A percentile compares a stretch with the other conserved stretches of the same genome.
These are phyloP conservation scores for Boletus rufocinnamomeus DNA, from an alignment of 768 basidiomycete genomes.

Conservation along the genomic window DNA sequence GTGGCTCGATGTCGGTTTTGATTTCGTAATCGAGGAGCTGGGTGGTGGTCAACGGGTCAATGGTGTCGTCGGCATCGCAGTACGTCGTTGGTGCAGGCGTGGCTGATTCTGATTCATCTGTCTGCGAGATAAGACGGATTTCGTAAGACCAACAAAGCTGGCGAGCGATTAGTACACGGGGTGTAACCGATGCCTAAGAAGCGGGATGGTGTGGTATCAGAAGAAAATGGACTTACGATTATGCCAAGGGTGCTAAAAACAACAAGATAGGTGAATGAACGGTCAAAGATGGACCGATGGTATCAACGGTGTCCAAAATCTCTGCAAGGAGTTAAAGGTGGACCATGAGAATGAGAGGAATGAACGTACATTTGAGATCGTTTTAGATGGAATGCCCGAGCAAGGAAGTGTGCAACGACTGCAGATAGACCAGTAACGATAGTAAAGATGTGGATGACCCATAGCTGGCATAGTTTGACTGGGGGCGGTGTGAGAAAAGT, in stretches of 20 bases:
- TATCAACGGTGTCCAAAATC: slow-evolving; percentile 79
- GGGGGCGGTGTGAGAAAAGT: not conserved
- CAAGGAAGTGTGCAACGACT: slow-evolving; percentile 61
- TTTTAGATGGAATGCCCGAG: slow-evolving; percentile 37
- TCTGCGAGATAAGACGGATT: slow-evolving; percentile 72
- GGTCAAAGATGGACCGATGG: slow-evolving; percentile 54
- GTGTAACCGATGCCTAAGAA: not conserved
- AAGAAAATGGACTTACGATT: slow-evolving; percentile 61
- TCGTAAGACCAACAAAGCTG: slow-evolving; percentile 94
- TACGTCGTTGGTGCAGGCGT: slow-evolving; percentile 2
- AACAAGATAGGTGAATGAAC: slow-evolving; percentile 87
- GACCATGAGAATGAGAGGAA: too few relatives aligned
- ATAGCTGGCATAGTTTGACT: slow-evolving; percentile 80
- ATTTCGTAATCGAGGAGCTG: slow-evolving; percentile 14
- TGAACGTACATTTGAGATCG: too few relatives aligned
- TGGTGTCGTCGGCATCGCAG: slow-evolving; percentile 9
- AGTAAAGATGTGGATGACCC: slow-evolving; percentile 80
- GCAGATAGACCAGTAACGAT: slow-evolving; percentile 76
- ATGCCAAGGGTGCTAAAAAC: slow-evolving; percentile 94
- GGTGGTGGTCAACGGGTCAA: not conserved
- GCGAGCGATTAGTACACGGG: not conserved
- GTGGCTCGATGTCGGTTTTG: not conserved
- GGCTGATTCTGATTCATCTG: slow-evolving; percentile 12
- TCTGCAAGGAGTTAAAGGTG: slow-evolving; percentile 35
- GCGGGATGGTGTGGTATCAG: not conserved